Base-by-base conservation (phyloP, 208 protist genomes). In the Tritrichomonas foetus region DNA sequence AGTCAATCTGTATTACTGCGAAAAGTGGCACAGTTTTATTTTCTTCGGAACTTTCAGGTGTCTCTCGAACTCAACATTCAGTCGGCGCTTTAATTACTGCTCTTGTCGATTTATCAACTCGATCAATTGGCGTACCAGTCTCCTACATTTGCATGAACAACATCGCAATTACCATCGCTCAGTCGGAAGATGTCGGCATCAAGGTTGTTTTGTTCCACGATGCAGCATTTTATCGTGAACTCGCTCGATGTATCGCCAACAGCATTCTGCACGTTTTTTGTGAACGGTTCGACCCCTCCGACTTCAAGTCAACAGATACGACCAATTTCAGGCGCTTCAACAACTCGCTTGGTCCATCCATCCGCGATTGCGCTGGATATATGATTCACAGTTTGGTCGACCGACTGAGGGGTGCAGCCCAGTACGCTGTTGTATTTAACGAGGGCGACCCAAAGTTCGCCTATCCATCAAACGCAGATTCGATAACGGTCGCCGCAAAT, bases 391-490 rank as follows among this genome's bases (percentile, higher is more conserved):
- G 13, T 20, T 47, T 89, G 2, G 41, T 89, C 22, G 78, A 89
- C 9, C 33, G 47, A 57, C 47, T 89, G 0, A 13, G 78, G 0
- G 78, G 78, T 20, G 78, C 78, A 57, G 41, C 44, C 33, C 78
- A 89, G 57, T 89, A 47, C 30, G 78, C 78, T 57, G 47, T 89
- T 53, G 47, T 89, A 57, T 89, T 89, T 8, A 89, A 33, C 39
- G 78, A 89, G 33, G 78, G 78, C 14, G 78, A 89, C 47, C n/a
- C 78, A 47, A 47, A 20, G 11, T 89, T 41, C 57, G 41, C 78
- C 22, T 89, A 89, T 57, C 78, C 78, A 53, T 89, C 78, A 57
- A 89, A 89, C 57, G 78, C 78, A 47, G 47, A 89, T 89, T 89
- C 78, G 5, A 53, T 89, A 39, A 47, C 78, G 33, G 78, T 89